These are phyloP conservation scores for Chrysosporium keratinophilum DNA, from an alignment of 2,329 filamentous ascomycete species.

Conservation along the genomic window DNA sequence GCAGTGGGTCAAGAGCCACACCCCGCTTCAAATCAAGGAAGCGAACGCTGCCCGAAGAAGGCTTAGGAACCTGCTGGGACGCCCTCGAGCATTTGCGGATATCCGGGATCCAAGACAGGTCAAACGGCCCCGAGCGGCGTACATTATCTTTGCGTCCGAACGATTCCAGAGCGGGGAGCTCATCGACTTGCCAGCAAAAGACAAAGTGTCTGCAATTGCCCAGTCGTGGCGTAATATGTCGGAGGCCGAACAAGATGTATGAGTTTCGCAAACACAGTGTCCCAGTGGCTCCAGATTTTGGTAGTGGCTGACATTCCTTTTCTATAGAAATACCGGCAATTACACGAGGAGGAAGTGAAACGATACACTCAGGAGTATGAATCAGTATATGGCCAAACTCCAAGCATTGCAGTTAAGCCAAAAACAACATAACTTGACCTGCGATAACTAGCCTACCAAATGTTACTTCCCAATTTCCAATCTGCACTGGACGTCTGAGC, in stretches of 20 bases:
- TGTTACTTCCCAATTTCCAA: neutral
- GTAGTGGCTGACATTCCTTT: neutral
- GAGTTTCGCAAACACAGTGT: neutral
- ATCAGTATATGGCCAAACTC: slow-evolving; percentile 6
- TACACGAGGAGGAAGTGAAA: slow-evolving; percentile 16
- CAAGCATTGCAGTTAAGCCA: neutral
- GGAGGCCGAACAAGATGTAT: slow-evolving; percentile 22
- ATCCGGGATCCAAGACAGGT: slow-evolving; percentile 48
- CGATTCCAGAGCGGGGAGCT: slow-evolving; percentile 41
- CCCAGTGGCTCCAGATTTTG: neutral
- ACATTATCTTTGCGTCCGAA: slow-evolving; percentile 32
- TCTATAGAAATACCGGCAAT: slow-evolving; percentile 20
- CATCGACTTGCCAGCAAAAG: slow-evolving; percentile 33
- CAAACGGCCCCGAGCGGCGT: slow-evolving; percentile 36
- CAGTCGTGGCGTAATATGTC: slow-evolving; percentile 29
- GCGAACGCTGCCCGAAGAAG: slow-evolving; percentile 49
- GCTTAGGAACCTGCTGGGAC: slow-evolving; percentile 23
- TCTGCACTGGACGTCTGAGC: neutral
- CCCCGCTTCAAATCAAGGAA: slow-evolving; percentile 46
- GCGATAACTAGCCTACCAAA: neutral
- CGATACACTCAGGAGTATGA: slow-evolving; percentile 22
- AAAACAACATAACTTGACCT: neutral
- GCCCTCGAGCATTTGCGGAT: slow-evolving; percentile 14
- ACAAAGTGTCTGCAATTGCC: slow-evolving; percentile 23
- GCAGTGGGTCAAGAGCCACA: slow-evolving; percentile 46